phyloP scores from a whole-genome alignment of 495 filamentous ascomycete species.

The Daldinia grandis region DNA sequence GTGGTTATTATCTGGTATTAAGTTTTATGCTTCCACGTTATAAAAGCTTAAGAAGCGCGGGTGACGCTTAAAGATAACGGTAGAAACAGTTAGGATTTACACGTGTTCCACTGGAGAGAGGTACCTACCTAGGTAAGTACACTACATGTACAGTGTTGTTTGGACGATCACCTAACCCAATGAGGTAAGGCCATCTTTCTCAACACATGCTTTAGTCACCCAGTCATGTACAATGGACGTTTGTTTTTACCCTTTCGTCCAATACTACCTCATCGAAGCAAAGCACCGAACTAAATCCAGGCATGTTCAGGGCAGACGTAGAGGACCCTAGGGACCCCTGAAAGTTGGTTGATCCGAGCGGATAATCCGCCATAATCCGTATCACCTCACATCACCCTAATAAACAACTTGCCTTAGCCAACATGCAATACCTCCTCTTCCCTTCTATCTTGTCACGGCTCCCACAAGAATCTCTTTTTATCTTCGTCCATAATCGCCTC shows the following conservation, averaged over 20 bases:
- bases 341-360: conserved; percentile 8
- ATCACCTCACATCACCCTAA: conserved; percentile 32
- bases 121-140: no score
- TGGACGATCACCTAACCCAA: background rate
- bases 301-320: background rate
- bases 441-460: conserved; percentile 8
- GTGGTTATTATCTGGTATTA: background rate
- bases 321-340: conserved; percentile 6
- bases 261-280: background rate
- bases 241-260: background rate
- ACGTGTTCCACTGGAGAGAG: background rate
- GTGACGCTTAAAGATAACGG: no score
- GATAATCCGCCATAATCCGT: conserved; percentile 28
- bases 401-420: conserved; percentile 23
- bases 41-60: no score
- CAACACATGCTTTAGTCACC: background rate
- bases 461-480: background rate
- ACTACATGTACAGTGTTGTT: no score
- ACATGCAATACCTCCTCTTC: conserved; percentile 7
- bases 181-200: background rate
- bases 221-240: no score
- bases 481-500: background rate
- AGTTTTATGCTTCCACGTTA: no score
- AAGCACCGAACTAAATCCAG: background rate
- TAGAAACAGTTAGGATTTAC: no score